Conservation (phyloP, 345 rosid species). For the Pistacia atlantica region DNA sequence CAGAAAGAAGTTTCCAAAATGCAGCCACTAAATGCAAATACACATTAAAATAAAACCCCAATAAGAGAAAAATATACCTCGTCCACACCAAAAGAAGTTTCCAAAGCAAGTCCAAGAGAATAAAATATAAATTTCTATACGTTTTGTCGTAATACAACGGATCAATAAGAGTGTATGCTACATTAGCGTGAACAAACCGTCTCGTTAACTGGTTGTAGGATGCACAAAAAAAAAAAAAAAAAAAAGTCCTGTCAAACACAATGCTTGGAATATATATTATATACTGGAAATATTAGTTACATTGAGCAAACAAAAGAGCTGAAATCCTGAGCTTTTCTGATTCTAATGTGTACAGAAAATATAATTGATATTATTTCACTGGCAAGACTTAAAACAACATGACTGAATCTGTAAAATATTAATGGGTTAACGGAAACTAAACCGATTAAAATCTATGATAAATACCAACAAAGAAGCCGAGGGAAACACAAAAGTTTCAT, state of each 20-base stretch:
- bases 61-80: neutral
- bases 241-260: neutral
- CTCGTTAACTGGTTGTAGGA: no score
- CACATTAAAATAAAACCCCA: neutral
- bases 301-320: neutral
- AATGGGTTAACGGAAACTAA: constrained; percentile 9
- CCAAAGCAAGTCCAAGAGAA: neutral
- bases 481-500: neutral
- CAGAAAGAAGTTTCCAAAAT: neutral
- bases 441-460: constrained; percentile 1
- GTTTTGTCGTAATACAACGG: neutral
- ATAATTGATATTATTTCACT: neutral
- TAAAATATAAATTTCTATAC: neutral
- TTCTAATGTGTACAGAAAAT: neutral
- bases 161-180: neutral
- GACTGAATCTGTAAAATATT: neutral
- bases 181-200: no score
- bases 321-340: neutral
- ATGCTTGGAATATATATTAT: no score
- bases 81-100: neutral
- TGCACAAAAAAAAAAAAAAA: no score
- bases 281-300: neutral
- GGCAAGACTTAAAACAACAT: constrained; percentile 11
- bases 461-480: constrained; percentile 7
- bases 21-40: neutral